Conservation (phyloP, 345 rosid species). For the Eucalyptus pauciflora region DNA sequence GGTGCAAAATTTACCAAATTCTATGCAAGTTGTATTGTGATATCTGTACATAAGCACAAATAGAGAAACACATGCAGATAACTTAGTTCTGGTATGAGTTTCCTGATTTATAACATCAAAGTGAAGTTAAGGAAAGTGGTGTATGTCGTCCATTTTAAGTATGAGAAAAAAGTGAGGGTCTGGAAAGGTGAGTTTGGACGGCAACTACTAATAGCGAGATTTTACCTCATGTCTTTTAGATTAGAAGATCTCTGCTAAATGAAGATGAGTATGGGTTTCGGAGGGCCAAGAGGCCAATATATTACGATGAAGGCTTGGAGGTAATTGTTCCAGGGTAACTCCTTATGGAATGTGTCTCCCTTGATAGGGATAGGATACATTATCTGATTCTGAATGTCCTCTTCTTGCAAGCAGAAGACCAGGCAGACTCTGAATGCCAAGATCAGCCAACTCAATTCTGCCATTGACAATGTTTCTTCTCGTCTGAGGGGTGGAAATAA, state of each 20-base stretch:
- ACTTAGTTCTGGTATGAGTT: neutral
- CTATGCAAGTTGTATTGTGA: neutral
- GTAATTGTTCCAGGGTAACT: conserved; percentile 3
- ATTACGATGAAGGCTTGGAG: conserved; percentile 89
- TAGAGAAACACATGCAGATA: neutral
- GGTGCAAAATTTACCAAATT: neutral
- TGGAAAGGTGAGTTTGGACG: neutral
- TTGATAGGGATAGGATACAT: neutral
- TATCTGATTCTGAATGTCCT: neutral
- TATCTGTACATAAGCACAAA: neutral
- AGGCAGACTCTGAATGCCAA: conserved; percentile 79
- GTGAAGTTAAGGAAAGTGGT: neutral
- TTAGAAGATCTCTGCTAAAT: conserved; percentile 60
- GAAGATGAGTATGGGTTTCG: conserved; percentile 80
- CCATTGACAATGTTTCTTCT: conserved; percentile 80
- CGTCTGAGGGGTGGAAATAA: conserved; percentile 76
- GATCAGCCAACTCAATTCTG: conserved; percentile 79
- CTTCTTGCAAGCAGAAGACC: conserved; percentile 44
- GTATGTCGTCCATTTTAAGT: neutral
- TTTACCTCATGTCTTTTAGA: conserved; percentile 20
- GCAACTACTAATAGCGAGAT: neutral
- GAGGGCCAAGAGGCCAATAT: conserved; percentile 55
- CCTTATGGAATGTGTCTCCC: neutral
- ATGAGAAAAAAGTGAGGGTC: neutral
- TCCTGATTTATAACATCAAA: neutral